Evolutionary conservation across 495 filamentous ascomycete genomes (phyloP).

Genomic region (Astrothelium subdiscretum): DNA sequence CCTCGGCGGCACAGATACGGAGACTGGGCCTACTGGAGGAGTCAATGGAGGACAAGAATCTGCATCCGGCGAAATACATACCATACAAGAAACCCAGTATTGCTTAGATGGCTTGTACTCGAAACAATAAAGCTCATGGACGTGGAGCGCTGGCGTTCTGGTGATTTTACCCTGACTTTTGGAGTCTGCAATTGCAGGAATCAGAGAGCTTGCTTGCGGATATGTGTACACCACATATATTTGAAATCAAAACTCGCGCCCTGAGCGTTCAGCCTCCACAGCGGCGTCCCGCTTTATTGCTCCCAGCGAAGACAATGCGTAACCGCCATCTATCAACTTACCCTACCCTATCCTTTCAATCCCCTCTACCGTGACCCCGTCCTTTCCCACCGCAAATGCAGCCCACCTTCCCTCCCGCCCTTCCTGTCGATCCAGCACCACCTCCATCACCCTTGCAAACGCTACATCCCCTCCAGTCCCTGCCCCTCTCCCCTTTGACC

Average conservation of each 20-base stretch:
- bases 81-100: constrained; percentile 9
- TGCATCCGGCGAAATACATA: constrained; percentile 24
- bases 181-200: too few species aligned
- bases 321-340: too few species aligned
- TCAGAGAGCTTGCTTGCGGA: too few species aligned
- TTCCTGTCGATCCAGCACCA: neutral
- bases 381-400: neutral
- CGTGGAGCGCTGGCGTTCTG: too few species aligned
- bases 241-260: too few species aligned
- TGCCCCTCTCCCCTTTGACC: constrained; percentile 7
- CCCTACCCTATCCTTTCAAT: neutral
- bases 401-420: neutral
- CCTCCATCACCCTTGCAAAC: neutral
- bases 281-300: too few species aligned
- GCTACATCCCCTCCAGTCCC: neutral
- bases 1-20: constrained; percentile 65
- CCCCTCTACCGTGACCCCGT: neutral
- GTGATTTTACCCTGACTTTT: too few species aligned
- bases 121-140: too few species aligned
- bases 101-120: too few species aligned
- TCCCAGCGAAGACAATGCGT: too few species aligned
- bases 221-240: too few species aligned
- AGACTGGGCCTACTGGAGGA: constrained; percentile 64
- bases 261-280: too few species aligned
- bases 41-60: constrained; percentile 66